phyloP scores from a whole-genome alignment of 176 grass and related monocot genomes.

The Alloteropsis semialata region DNA sequence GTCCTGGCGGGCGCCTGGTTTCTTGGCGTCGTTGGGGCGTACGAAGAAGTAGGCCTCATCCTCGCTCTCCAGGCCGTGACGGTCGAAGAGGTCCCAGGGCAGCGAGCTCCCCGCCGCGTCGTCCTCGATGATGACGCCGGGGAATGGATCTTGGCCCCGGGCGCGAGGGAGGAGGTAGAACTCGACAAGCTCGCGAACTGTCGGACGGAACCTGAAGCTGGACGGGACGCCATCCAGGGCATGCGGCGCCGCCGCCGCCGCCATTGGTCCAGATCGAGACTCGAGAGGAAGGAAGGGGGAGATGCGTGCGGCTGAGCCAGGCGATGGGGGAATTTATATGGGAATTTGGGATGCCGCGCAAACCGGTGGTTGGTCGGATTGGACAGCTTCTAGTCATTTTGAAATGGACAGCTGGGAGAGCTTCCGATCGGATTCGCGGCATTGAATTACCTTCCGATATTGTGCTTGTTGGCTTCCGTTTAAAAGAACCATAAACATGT shows the following conservation, averaged over 20 bases:
- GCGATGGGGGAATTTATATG: no score
- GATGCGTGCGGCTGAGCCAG: no score
- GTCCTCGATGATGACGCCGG: not conserved
- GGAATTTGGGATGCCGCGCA: no score
- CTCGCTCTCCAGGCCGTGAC: not conserved
- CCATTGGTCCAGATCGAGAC: not conserved
- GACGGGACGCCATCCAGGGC: not conserved
- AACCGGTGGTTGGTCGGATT: no score
- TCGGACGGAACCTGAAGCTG: not conserved
- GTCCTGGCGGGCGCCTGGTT: not conserved
- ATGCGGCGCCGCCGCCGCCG: not conserved
- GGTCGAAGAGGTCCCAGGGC: slow-evolving; percentile 22
- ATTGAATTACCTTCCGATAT: no score
- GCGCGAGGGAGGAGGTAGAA: not conserved
- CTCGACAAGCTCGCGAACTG: not conserved
- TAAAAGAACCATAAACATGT: no score
- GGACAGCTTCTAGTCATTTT: no score
- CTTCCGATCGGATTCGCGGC: no score
- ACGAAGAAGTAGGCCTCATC: not conserved
- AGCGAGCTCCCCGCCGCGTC: not conserved
- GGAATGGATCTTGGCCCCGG: not conserved
- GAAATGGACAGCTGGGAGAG: no score
- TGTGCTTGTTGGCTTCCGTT: no score
- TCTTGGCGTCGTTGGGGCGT: not conserved
- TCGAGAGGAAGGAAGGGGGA: no score